These are phyloP conservation scores for Oryza punctata DNA, from an alignment of 176 grass and related monocot species.

Conservation along the genomic window DNA sequence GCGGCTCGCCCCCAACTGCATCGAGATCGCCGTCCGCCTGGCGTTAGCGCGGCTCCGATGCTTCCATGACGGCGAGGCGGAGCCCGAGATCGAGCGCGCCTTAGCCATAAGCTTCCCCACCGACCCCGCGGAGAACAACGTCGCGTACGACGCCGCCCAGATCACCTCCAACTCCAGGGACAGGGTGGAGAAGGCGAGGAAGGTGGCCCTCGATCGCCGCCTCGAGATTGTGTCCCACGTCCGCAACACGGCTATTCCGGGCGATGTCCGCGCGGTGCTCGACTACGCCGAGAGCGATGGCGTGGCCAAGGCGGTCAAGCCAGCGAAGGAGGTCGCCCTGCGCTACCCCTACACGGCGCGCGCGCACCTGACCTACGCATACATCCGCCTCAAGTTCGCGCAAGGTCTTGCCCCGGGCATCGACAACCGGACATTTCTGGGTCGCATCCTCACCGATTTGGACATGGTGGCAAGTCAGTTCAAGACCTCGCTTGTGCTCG, in stretches of 20 bases:
- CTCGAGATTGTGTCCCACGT: not conserved
- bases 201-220: not conserved
- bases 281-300: not conserved
- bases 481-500: not conserved
- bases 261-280: not conserved
- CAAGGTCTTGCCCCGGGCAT: not conserved
- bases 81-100: not conserved
- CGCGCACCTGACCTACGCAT: not conserved
- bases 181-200: not conserved
- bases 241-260: not conserved
- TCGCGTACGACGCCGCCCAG: not conserved
- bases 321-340: not conserved
- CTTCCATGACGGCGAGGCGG: not conserved
- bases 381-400: not conserved
- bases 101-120: not conserved
- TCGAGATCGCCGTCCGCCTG: not conserved
- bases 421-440: not conserved
- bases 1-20: constrained; percentile 2
- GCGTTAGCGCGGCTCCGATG: not conserved
- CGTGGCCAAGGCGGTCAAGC: not conserved
- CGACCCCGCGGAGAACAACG: not conserved
- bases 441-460: not conserved
- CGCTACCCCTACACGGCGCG: not conserved
- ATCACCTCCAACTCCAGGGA: not conserved
- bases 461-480: not conserved